These are phyloP conservation scores for Akebia trifoliata DNA, from an alignment of 164 flowering plant genomes.

Conservation along the genomic window DNA sequence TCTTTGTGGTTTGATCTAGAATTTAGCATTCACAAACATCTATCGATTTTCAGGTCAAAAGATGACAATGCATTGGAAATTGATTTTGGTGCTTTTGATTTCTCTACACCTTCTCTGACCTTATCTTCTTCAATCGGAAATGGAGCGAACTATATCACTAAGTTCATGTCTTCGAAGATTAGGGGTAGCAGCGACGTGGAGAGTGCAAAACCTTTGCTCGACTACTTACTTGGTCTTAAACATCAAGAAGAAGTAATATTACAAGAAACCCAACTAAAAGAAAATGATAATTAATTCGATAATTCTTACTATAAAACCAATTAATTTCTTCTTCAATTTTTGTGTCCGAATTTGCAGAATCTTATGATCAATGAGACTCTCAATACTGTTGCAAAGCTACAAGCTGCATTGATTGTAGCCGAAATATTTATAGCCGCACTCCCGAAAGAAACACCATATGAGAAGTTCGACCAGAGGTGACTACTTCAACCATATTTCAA, in stretches of 20 bases:
- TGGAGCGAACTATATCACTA: conserved; percentile 54
- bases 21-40: neutral
- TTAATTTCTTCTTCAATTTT: neutral
- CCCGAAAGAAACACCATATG: conserved; percentile 56
- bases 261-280: neutral
- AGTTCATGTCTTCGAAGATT: conserved; percentile 54
- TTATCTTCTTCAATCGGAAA: conserved; percentile 83
- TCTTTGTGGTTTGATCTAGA: too few species aligned
- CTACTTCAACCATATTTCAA: neutral
- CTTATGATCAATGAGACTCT: conserved; percentile 70
- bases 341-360: conserved; percentile 40
- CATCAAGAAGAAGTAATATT: conserved; percentile 68
- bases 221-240: conserved; percentile 48
- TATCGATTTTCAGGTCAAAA: conserved; percentile 59
- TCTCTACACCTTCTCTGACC: conserved; percentile 43
- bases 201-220: conserved; percentile 46
- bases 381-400: conserved; percentile 60
- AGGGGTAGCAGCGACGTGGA: conserved; percentile 22
- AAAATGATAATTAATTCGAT: neutral
- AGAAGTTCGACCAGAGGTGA: conserved; percentile 63
- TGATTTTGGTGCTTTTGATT: conserved; percentile 78
- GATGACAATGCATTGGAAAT: conserved; percentile 85
- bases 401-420: conserved; percentile 56
- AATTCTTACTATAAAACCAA: neutral
- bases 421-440: conserved; percentile 43